phyloP scores from a whole-genome alignment of 345 rosid species.

The Citrus inodora region DNA sequence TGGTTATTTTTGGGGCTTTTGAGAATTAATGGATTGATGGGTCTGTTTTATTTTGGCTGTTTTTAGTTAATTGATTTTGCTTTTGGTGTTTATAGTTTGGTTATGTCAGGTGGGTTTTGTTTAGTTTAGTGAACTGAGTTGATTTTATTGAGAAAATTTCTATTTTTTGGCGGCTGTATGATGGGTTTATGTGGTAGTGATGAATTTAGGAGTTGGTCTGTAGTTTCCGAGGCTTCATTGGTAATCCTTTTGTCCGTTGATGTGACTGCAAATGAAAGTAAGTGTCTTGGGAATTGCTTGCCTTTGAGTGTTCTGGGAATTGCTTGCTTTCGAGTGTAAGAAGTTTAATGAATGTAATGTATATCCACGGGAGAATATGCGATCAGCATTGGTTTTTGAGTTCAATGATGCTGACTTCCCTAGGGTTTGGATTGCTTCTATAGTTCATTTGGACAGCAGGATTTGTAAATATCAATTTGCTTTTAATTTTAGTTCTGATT shows the following conservation, averaged over 20 bases:
- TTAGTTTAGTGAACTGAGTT: background rate
- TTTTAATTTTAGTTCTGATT: background rate
- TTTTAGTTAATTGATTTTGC: background rate
- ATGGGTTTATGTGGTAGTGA: background rate
- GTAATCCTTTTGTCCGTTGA: background rate
- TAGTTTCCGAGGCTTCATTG: background rate
- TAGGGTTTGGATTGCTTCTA: background rate
- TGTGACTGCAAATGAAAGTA: background rate
- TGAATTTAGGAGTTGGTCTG: background rate
- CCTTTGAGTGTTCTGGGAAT: background rate
- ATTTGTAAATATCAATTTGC: background rate
- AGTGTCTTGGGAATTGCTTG: background rate
- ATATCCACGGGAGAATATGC: background rate
- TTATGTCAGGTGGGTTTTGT: background rate
- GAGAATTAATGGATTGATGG: background rate
- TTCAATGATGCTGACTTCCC: background rate
- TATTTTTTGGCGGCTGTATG: background rate
- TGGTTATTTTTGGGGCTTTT: background rate
- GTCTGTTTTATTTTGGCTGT: slow-evolving; percentile 1
- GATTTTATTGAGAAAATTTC: background rate
- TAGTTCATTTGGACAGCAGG: background rate
- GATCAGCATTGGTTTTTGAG: background rate
- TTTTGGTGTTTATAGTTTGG: background rate
- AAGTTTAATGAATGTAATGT: background rate
- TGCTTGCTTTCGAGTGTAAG: background rate